Evolutionary conservation across 1,284 basidiomycete species (phyloP).

Genomic region (Fomitopsis betulina): DNA sequence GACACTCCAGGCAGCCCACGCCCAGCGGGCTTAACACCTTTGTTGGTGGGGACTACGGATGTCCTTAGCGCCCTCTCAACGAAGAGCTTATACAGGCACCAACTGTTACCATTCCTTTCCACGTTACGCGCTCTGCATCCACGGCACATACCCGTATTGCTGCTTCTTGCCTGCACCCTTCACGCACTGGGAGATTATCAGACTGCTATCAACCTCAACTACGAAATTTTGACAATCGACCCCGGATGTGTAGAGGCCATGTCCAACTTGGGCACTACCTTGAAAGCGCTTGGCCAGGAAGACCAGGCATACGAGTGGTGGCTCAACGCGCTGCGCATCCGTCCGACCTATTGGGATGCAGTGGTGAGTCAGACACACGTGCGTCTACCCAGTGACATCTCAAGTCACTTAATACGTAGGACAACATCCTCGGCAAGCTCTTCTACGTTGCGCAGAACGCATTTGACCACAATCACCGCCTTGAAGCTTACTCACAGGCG

Average conservation of each 20-base stretch:
- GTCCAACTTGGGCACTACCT: slow-evolving; percentile 48
- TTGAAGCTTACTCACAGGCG: slow-evolving; percentile 18
- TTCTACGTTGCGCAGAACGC: slow-evolving; percentile 17
- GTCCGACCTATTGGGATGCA: slow-evolving; percentile 25
- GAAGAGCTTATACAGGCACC: slow-evolving; percentile 17
- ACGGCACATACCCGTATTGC: slow-evolving; percentile 19
- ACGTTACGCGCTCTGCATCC: slow-evolving; percentile 19
- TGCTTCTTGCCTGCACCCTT: slow-evolving; percentile 25
- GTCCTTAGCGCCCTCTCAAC: not conserved
- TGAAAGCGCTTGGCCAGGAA: slow-evolving; percentile 30
- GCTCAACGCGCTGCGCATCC: slow-evolving; percentile 24
- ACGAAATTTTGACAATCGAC: slow-evolving; percentile 22
- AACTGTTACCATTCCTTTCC: slow-evolving; percentile 22
- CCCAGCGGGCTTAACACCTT: slow-evolving; percentile 16
- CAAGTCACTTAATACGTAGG: slow-evolving; percentile 12
- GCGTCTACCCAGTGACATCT: not conserved
- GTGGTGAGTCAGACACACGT: slow-evolving; percentile 13
- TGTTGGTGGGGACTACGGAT: slow-evolving; percentile 11
- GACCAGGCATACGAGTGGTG: slow-evolving; percentile 25
- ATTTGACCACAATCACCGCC: slow-evolving; percentile 6
- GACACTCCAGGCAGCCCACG: slow-evolving; percentile 11
- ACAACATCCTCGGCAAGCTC: slow-evolving; percentile 22
- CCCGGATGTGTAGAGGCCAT: slow-evolving; percentile 35
- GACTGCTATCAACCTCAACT: slow-evolving; percentile 16
- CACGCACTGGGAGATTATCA: slow-evolving; percentile 21